phyloP scores from a whole-genome alignment of 2,329 filamentous ascomycete species.

The Dactylonectria estremocensis region DNA sequence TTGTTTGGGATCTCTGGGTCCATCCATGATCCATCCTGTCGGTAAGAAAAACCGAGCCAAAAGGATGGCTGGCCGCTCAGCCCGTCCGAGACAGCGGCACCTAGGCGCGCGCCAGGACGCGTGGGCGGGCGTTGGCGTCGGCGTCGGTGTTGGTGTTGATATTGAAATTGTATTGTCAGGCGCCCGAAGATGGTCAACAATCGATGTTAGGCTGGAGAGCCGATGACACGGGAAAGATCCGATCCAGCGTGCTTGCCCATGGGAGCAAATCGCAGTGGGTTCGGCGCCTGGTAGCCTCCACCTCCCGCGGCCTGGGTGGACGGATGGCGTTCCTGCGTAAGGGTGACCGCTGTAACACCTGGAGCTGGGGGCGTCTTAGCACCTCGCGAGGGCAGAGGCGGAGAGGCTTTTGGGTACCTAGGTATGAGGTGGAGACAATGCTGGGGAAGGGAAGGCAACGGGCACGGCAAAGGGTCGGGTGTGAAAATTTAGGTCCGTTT shows the following conservation, averaged over 20 bases:
- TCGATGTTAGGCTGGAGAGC: constrained; percentile 32
- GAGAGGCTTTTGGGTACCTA: constrained; percentile 13
- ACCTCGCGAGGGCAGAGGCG: constrained; percentile 21
- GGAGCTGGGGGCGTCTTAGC: constrained; percentile 36
- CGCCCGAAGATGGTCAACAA: constrained; percentile 39
- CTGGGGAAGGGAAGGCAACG: constrained; percentile 24
- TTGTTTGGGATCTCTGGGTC: not conserved
- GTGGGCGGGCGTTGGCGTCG: not conserved
- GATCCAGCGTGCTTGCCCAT: constrained; percentile 43
- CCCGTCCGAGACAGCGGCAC: not conserved
- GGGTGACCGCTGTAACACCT: constrained; percentile 47
- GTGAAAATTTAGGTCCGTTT: not conserved
- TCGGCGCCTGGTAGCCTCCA: constrained; percentile 42
- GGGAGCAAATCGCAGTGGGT: constrained; percentile 40
- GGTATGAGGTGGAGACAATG: constrained; percentile 10
- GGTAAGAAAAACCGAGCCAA: not conserved
- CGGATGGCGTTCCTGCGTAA: constrained; percentile 49
- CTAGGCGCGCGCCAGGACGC: constrained; percentile 5
- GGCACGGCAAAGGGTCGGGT: not conserved
- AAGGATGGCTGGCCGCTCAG: not conserved
- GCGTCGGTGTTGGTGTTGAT: not conserved
- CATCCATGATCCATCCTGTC: not conserved
- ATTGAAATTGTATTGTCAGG: constrained; percentile 12
- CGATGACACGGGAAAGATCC: constrained; percentile 48
- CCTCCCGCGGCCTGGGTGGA: constrained; percentile 40